Evolutionary conservation across 1,284 basidiomycete species (phyloP), one percentile per base, ranked within the genome.

Genomic region (Ustilago trichophora): DNA sequence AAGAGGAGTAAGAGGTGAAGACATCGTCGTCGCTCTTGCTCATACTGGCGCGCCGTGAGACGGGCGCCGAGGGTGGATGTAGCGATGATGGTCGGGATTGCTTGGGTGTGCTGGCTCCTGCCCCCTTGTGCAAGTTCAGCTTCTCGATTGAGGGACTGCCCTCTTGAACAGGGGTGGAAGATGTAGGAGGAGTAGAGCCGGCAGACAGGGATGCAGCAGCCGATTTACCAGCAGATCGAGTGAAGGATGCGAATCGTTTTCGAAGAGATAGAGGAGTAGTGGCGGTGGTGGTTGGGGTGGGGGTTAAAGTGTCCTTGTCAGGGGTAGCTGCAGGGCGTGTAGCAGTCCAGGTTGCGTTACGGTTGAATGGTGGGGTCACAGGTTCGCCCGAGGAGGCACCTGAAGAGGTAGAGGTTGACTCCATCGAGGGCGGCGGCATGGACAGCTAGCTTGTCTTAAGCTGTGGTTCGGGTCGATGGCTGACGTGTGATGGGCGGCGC

Each of bases 191-290:
- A n/a, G 51, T 38, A 3, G 54, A 22, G 16, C 51, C 38, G n/a
- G 46, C 42, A 18, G 62, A 46, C 1, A 55, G 38, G 10, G 32
- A 11, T 11, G 24, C 47, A 7, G 56, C 38, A 0, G 54, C 35
- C n/a, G 43, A 29, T 21, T 63, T 58, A 38, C 58, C 58, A 3
- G 50, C 34, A 2, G 65, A 68, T n/a, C 58, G 53, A 12, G 65
- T 63, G 38, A 63, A 55, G 2, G 65, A 68, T 6, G 58, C 53
- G 29, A 63, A 63, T 13, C 58, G 34, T 25, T 62, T 43, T 16
- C 49, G 47, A 13, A 68, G 43, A 5, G 65, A 60, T 3, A 35
- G 16, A 8, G 52, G 49, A 4, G 58, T 38, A 9, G 41, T 42
- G n/a, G 48, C 41, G 12, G 54, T 36, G 27, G 22, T 24, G 10